Base-by-base conservation (phyloP, 139 green algal genomes). In the Chlamydomonas applanata region DNA sequence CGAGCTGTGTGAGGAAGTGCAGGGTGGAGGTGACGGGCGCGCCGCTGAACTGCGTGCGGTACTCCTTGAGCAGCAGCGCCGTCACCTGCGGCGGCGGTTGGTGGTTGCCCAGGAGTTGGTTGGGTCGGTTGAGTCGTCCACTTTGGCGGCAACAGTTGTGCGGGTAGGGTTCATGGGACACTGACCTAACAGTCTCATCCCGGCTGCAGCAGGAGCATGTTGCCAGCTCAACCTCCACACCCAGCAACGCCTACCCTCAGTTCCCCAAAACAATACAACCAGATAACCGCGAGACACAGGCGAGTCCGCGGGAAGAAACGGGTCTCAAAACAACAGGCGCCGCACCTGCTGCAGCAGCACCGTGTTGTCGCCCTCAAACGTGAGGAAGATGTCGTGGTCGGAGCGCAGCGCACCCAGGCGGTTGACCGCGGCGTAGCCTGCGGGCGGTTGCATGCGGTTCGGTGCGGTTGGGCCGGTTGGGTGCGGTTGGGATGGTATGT, bases 341-440 rank as follows among this genome's bases (percentile, higher is more conserved):
- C n/a, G n/a, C 63, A 89, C 88, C 85, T 93, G 90, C 88, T 94
- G 89, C 84, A 93, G 84, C 75, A 96, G 82, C 75, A 96, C 91
- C 16, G 90, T 95, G 86, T 96, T 96, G 82, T 96, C 91, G 4
- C 91, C 88, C 77, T 91, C 87, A 79, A 91, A 91, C 16, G 89
- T 94, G 75, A 91, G 87, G 80, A 93, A 93, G 81, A 94, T 95
- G 89, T 94, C 90, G 63, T 96, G 91, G 74, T 96, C 91, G 25
- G 71, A 87, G 34, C 91, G 84, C 81, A 90, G 79, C n/a, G 82
- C 82, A 20, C 91, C 91, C 64, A 96, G 83, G 16, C 91, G 85
- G 83, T 96, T 96, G 13, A 91, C 82, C 0, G 90, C 88, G 4
- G 90, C 90, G 72, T 93, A 93, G 34, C 90, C 91, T 69, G 62